Conservation (phyloP, 129 eudicot genomes). For the Pseudognaphalium luteoalbum region DNA sequence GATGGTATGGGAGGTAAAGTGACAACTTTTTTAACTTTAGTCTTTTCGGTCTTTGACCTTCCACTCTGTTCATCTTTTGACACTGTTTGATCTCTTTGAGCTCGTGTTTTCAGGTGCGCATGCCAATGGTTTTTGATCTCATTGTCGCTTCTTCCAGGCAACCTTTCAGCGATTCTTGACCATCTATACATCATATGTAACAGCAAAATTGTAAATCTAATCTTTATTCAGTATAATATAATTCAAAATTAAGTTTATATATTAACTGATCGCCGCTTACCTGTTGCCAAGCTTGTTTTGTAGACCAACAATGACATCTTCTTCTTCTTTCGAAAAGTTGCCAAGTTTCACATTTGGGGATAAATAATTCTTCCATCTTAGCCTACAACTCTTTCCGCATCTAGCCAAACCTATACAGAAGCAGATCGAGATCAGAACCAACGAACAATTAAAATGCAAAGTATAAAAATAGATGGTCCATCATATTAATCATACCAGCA, state of each 20-base stretch:
- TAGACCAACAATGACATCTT: conserved; percentile 24
- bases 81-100: conserved; percentile 16
- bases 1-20: conserved; percentile 17
- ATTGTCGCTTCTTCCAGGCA: conserved; percentile 55
- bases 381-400: conserved; percentile 57
- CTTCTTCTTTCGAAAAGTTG: conserved; percentile 36
- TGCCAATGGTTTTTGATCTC: conserved; percentile 55
- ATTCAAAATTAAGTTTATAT: too few species aligned
- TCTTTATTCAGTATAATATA: neutral
- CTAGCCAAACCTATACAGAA: conserved; percentile 33
- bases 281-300: conserved; percentile 35
- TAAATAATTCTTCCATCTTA: conserved; percentile 41
- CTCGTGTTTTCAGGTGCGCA: conserved; percentile 27
- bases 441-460: too few species aligned
- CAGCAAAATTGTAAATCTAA: neutral
- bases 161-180: conserved; percentile 40
- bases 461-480: neutral
- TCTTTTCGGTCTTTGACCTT: neutral
- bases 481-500: conserved; percentile 25
- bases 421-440: neutral
- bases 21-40: conserved; percentile 20
- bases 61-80: conserved; percentile 11
- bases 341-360: conserved; percentile 35
- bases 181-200: conserved; percentile 29
- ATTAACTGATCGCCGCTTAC: conserved; percentile 27